Percentiles rank a stretch among this genome's conserved stretches.
These are phyloP conservation scores for Arabis hirsuta DNA, from an alignment of 345 rosid genomes.

Conservation along the genomic window DNA sequence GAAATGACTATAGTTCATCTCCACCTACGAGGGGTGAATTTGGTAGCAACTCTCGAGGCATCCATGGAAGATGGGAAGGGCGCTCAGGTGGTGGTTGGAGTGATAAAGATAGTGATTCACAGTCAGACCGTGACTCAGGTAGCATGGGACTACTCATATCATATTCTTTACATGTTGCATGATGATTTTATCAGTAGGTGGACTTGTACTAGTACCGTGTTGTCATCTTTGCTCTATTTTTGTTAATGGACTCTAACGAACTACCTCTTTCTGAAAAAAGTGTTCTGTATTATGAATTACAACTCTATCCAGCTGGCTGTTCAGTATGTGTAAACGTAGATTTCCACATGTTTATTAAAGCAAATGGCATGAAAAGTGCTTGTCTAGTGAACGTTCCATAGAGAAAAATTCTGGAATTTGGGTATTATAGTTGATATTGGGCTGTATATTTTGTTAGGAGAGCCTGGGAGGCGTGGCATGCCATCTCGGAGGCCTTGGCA, in stretches of 20 bases:
- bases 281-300: slow-evolving; percentile 11
- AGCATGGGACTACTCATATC: slow-evolving; percentile 23
- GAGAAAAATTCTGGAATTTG: slow-evolving; percentile 1
- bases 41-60: slow-evolving; percentile 56
- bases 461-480: slow-evolving; percentile 71
- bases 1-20: slow-evolving; percentile 84
- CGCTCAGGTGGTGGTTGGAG: slow-evolving; percentile 76
- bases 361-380: slow-evolving; percentile 1
- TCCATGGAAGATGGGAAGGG: slow-evolving; percentile 86
- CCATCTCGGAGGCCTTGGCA: slow-evolving; percentile 85
- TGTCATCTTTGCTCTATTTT: slow-evolving; percentile 18
- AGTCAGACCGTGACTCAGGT: slow-evolving; percentile 84
- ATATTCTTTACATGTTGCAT: slow-evolving; percentile 32
- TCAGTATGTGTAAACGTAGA: slow-evolving; percentile 19
- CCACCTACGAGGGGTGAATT: slow-evolving; percentile 84
- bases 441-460: slow-evolving; percentile 46
- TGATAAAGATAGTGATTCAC: slow-evolving; percentile 77
- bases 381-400: slow-evolving; percentile 26
- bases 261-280: slow-evolving; percentile 7
- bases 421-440: slow-evolving; percentile 22
- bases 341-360: slow-evolving; percentile 5
- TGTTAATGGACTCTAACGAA: not conserved
- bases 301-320: slow-evolving; percentile 28
- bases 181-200: slow-evolving; percentile 18
- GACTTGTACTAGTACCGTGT: slow-evolving; percentile 24